phyloP scores from a whole-genome alignment of 2,329 filamentous ascomycete species.

The Salinomyces thailandicus region DNA sequence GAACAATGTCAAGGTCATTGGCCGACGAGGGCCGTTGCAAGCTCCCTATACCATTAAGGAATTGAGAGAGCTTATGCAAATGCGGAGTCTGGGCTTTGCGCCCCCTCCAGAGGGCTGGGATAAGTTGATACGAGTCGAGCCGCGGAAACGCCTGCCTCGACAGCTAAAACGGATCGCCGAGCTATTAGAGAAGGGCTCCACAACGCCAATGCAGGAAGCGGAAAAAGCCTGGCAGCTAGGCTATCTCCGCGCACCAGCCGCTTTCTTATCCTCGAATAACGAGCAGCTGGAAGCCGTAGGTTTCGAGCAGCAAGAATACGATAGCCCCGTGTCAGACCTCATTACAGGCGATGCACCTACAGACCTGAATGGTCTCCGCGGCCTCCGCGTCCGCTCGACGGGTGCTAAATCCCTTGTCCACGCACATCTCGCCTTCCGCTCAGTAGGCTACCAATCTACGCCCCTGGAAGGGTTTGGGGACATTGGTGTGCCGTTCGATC shows the following conservation, averaged over 20 bases:
- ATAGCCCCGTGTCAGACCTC: slow-evolving; percentile 5
- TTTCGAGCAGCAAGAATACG: slow-evolving; percentile 48
- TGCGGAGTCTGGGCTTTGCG: slow-evolving; percentile 61
- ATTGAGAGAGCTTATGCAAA: slow-evolving; percentile 71
- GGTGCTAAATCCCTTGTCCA: slow-evolving; percentile 37
- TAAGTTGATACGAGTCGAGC: slow-evolving; percentile 39
- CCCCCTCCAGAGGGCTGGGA: slow-evolving; percentile 34
- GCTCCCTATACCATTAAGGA: slow-evolving; percentile 96
- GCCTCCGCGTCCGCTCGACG: slow-evolving; percentile 16
- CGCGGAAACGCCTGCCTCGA: slow-evolving; percentile 58
- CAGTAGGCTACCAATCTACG: slow-evolving; percentile 86
- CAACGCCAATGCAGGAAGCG: slow-evolving; percentile 37
- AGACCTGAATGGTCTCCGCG: slow-evolving; percentile 21
- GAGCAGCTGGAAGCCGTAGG: slow-evolving; percentile 51
- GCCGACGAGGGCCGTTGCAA: slow-evolving; percentile 69
- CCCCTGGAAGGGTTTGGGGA: slow-evolving; percentile 63
- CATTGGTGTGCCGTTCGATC: slow-evolving; percentile 69
- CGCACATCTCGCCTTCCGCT: slow-evolving; percentile 71
- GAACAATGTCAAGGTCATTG: slow-evolving; percentile 74
- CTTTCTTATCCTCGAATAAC: slow-evolving; percentile 47
- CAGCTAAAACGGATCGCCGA: slow-evolving; percentile 69
- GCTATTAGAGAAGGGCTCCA: slow-evolving; percentile 65
- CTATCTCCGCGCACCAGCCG: slow-evolving; percentile 69
- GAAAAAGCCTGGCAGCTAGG: slow-evolving; percentile 71
- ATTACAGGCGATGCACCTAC: slow-evolving; percentile 19